A percentile compares a stretch with the other conserved stretches of the same genome.
Conservation (phyloP, 2,329 filamentous ascomycete species). For the Knoxdaviesia capensis region DNA sequence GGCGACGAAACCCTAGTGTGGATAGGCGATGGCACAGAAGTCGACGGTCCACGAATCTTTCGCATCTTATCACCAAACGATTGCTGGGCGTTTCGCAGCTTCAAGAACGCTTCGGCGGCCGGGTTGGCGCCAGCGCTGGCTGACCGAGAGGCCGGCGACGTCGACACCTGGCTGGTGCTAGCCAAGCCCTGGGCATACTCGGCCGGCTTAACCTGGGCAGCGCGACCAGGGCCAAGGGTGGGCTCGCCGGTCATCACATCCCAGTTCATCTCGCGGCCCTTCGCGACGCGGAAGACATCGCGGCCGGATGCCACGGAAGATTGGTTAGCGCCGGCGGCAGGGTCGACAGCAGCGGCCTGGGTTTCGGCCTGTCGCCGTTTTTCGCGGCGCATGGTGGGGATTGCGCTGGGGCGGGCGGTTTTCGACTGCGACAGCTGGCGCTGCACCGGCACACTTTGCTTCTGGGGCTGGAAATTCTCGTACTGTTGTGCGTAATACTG, state of each 20-base stretch:
- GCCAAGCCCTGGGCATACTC: slow-evolving; percentile 20
- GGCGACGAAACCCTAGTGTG: background rate
- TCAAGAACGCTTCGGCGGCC: slow-evolving; percentile 5
- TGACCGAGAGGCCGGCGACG: slow-evolving; percentile 5
- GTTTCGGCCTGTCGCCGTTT: slow-evolving; percentile 22
- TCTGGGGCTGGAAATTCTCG: too few species aligned
- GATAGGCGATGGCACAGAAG: background rate
- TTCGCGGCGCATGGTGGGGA: slow-evolving; percentile 31
- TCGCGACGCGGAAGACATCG: slow-evolving; percentile 5
- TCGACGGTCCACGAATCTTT: slow-evolving; percentile 13
- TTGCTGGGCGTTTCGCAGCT: slow-evolving; percentile 6
- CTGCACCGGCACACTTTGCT: too few species aligned
- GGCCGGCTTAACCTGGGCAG: slow-evolving; percentile 34
- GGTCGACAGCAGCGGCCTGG: slow-evolving; percentile 10
- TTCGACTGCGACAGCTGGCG: too few species aligned
- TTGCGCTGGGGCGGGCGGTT: slow-evolving; percentile 7
- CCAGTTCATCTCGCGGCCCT: slow-evolving; percentile 29
- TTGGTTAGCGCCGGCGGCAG: too few species aligned
- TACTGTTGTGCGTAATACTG: too few species aligned
- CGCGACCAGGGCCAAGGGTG: slow-evolving; percentile 33
- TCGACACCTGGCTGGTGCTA: slow-evolving; percentile 9
- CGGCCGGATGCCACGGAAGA: background rate
- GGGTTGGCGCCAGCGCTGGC: too few species aligned
- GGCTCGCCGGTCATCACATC: slow-evolving; percentile 48
- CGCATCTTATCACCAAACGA: slow-evolving; percentile 25